Base-by-base conservation (phyloP, 1,284 basidiomycete species). In the Veloboletus limbatus region DNA sequence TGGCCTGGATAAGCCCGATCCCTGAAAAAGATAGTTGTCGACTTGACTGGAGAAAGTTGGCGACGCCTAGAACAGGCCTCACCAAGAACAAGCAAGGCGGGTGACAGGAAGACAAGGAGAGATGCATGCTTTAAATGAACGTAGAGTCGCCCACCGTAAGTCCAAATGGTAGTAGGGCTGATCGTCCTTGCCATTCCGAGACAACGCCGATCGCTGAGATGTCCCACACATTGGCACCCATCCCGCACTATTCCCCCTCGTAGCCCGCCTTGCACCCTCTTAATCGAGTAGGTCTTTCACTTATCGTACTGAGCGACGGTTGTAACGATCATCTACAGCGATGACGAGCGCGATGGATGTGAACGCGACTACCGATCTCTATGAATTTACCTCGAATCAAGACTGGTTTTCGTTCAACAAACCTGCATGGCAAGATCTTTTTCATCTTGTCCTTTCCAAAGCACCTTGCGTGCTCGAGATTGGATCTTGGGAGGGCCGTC, bases 401-500 rank as follows among this genome's bases (percentile, higher is more conserved):
- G 78, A 81, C 51, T 81, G 79, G 79, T 77, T 81, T 55, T 72
- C 72, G 2, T 63, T 54, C 58, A 69, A 81, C 46, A 63, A 69
- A 34, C 56, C 66, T 1, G 55, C 55, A 6, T 81, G 79, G 79
- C 60, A 52, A 14, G 20, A 43, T 7, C 57, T 77, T 20, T 71
- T 79, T 45, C 56, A 66, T 7, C 59, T 65, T 26, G 59, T 80
- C 44, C 38, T 40, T 2, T 60, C 70, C 8, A 33, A 58, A 14
- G 47, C 56, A 1, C 77, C 78, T 10, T 71, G 78, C 13, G 72
- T 65, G 6, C 71, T 81, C 11, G 79, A 81, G 57, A 78, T 82
- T n/a, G 78, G 80, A 4, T 78, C 76, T 13, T 82, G 79, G 78
- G 79, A 82, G 60, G 80, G 79, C 17, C 73, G 79, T 79, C 28